phyloP scores from a whole-genome alignment of 1,139 yeast genomes.

The Taiozyma sp. region DNA sequence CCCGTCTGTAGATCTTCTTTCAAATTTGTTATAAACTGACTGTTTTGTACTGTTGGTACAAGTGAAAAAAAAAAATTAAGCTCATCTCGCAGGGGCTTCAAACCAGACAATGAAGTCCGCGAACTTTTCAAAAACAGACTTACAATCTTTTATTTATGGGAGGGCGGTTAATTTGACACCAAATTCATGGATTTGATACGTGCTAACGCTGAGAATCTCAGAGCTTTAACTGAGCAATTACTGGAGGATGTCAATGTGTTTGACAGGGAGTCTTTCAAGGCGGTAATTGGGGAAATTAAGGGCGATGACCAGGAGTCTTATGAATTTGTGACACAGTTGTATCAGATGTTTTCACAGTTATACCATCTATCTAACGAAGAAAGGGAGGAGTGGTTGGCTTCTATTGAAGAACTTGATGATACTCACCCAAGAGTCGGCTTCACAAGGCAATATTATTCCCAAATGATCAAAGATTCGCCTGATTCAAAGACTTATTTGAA shows the following conservation, averaged over 20 bases:
- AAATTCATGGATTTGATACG: neutral
- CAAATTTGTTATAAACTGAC: neutral
- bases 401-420: neutral
- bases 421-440: neutral
- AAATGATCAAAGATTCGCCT: neutral
- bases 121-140: neutral
- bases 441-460: neutral
- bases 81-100: neutral
- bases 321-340: neutral
- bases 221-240: neutral
- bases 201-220: neutral
- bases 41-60: neutral
- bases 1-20: neutral
- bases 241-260: neutral
- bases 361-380: neutral
- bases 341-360: neutral
- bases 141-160: neutral
- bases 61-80: neutral
- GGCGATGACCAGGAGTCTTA: slow-evolving; percentile 1
- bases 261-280: neutral
- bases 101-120: neutral
- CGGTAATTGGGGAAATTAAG: neutral
- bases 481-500: neutral
- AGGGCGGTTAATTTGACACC: neutral
- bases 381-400: neutral